Evolutionary conservation across 176 grass and related monocot species (phyloP), one percentile per base, ranked within the genome.

Genomic region (Rhynchospora tenuis): DNA sequence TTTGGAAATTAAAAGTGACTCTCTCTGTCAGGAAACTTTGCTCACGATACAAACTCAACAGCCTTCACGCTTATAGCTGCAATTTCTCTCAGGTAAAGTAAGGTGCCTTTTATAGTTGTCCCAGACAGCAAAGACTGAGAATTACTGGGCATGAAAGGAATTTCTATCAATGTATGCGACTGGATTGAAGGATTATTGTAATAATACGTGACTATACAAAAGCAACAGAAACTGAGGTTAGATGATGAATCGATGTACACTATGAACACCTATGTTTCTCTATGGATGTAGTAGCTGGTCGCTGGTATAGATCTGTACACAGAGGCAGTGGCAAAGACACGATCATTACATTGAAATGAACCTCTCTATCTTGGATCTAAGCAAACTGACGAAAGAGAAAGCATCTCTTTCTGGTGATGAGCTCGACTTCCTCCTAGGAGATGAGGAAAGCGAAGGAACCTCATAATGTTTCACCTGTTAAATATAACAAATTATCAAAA

Each of bases 341-440:
- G 14, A 17, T 28, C 14, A 76, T 61, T 55, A 84, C 3, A 81
- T 82, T n/a, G 80, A 84, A 80, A 83, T 86, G 80, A 91, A 23
- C 15, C 71, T 88, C 48, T 88, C 86, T 54, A 91, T 28, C 31
- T 74, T 73, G 2, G 86, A 83, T 73, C 54, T 88, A 47, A 91
- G 48, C 83, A 91, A 47, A 59, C 72, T 57, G 62, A 86, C 83
- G 24, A 88, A 80, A 5, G 83, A 86, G 51, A 84, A 84, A 19
- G 15, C 55, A 23, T 88, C 83, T 45, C 71, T 60, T 0, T 64
- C 65, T 0, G 74, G 75, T 48, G 64, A 79, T n/a, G 19, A 29
- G 50, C 77, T 48, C 20, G 23, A 69, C 80, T 44, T 60, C 22
- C 1, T 78, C 84, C 6, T 26, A 7, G 17, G 68, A 67, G 79